A percentile compares a stretch with the other conserved stretches of the same genome.
These are phyloP conservation scores for Hymenoscyphus fraxineus DNA, from an alignment of 2,329 filamentous ascomycete genomes.

Conservation along the genomic window DNA sequence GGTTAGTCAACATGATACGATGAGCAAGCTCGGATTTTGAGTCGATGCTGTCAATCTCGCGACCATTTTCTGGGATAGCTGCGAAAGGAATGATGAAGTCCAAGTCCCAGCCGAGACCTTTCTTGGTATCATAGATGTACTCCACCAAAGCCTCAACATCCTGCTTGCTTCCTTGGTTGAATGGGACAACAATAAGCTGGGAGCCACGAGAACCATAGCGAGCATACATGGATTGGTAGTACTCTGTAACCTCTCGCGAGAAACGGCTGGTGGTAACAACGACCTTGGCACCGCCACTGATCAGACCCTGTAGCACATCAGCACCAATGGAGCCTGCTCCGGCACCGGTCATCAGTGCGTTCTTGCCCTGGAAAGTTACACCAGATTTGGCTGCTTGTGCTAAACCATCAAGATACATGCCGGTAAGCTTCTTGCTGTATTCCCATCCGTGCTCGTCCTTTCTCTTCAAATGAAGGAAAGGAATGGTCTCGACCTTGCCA, in stretches of 20 bases:
- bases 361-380: constrained; percentile 90
- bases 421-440: constrained; percentile 98
- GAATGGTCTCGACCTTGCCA: constrained; percentile 94
- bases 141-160: constrained; percentile 91
- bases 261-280: constrained; percentile 95
- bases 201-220: constrained; percentile 90
- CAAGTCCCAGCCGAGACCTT: constrained; percentile 94
- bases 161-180: constrained; percentile 98
- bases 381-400: constrained; percentile 84
- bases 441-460: constrained; percentile 95
- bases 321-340: constrained; percentile 97
- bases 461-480: constrained; percentile 94
- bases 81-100: constrained; percentile 96
- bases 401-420: constrained; percentile 85
- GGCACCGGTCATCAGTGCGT: constrained; percentile 96
- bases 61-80: constrained; percentile 94
- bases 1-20: constrained; percentile 97
- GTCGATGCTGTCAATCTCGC: constrained; percentile 94
- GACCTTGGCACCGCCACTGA: constrained; percentile 95
- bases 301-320: constrained; percentile 90
- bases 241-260: constrained; percentile 96
- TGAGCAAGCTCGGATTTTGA: constrained; percentile 97
- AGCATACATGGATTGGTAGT: constrained; percentile 98
- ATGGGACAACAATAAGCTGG: constrained; percentile 95
- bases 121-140: constrained; percentile 96